Evolutionary conservation across 371 early-diverging fungal species (phyloP).

Genomic region (Lichtheimia ramosa): DNA sequence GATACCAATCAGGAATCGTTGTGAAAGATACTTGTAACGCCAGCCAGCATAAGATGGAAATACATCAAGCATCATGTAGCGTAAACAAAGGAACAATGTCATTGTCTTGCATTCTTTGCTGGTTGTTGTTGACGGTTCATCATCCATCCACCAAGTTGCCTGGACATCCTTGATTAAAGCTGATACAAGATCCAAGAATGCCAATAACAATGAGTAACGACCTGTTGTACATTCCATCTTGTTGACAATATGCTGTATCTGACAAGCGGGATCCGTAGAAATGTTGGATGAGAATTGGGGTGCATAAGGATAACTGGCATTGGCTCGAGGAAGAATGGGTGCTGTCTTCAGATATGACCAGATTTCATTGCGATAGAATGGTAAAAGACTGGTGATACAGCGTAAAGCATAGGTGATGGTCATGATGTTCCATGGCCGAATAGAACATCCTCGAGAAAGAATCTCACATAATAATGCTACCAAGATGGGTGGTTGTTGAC

Average conservation of each 20-base stretch:
- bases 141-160: constrained; percentile 30
- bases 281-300: constrained; percentile 5
- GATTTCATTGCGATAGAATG: constrained; percentile 26
- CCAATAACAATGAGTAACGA: constrained; percentile 29
- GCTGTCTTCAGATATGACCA: constrained; percentile 34
- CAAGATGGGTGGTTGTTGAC: constrained; percentile 17
- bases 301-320: constrained; percentile 11
- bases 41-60: constrained; percentile 42
- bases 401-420: constrained; percentile 27
- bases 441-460: constrained; percentile 16
- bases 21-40: constrained; percentile 42
- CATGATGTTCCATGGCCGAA: constrained; percentile 13
- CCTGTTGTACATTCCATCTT: constrained; percentile 33
- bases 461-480: constrained; percentile 30
- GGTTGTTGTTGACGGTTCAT: background rate
- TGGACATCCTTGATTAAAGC: constrained; percentile 39
- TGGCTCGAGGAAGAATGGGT: constrained; percentile 35
- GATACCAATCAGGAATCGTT: constrained; percentile 40
- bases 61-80: constrained; percentile 42
- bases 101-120: constrained; percentile 25
- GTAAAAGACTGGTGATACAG: constrained; percentile 35
- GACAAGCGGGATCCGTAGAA: constrained; percentile 14
- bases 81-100: constrained; percentile 29
- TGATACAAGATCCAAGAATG: constrained; percentile 43
- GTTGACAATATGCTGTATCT: constrained; percentile 36